These are phyloP conservation scores for Lenzites betulinus DNA, from an alignment of 768 basidiomycete species.

Conservation along the genomic window DNA sequence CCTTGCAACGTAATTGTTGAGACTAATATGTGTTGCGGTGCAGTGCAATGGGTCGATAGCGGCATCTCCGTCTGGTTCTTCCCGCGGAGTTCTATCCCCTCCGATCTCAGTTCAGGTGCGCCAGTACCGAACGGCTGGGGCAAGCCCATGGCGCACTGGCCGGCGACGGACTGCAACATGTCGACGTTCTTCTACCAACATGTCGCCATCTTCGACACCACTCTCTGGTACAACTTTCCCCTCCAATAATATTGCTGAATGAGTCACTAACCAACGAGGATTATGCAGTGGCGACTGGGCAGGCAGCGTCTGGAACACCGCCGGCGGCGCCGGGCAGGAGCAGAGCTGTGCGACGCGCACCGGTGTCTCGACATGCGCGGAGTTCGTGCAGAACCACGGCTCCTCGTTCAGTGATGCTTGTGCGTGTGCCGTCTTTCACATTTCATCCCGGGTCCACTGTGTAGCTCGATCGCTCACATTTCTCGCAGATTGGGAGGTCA, in stretches of 20 bases:
- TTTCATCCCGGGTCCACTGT: conserved; percentile 7
- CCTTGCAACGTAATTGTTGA: conserved; percentile 3
- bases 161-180: conserved; percentile 71
- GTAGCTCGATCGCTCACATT: not conserved
- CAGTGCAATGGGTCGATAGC: conserved; percentile 75
- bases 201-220: conserved; percentile 82
- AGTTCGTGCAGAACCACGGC: conserved; percentile 75
- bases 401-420: conserved; percentile 74
- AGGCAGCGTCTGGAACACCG: conserved; percentile 65
- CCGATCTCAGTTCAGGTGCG: conserved; percentile 67
- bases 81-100: conserved; percentile 68
- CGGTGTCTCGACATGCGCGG: conserved; percentile 80
- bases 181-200: conserved; percentile 79
- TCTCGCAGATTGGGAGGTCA: conserved; percentile 76
- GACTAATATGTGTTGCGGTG: conserved; percentile 12
- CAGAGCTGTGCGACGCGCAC: conserved; percentile 80
- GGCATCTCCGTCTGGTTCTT: conserved; percentile 88
- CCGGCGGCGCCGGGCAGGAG: conserved; percentile 55
- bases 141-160: conserved; percentile 76
- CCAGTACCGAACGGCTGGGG: conserved; percentile 82
- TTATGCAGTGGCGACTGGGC: conserved; percentile 87
- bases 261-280: not conserved
- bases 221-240: conserved; percentile 63
- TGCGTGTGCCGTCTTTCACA: conserved; percentile 44
- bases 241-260: conserved; percentile 13